Base-by-base conservation (phyloP, 305 asterid species). In the Euphrasia arctica region DNA sequence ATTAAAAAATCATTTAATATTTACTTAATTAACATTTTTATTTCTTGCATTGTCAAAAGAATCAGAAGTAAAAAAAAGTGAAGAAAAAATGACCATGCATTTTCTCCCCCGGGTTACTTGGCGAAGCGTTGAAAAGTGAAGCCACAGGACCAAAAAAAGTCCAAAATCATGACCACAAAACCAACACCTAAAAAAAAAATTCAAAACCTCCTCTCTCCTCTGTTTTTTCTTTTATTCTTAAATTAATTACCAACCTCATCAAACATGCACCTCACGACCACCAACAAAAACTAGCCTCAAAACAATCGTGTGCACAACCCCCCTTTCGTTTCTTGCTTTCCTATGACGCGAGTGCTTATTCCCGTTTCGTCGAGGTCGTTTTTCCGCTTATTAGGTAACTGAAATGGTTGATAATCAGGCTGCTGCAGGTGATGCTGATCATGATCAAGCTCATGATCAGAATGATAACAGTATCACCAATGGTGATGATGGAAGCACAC, bases 201-300 rank as follows among this genome's bases (percentile, higher is more conserved):
- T 32, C 39, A 32, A 32, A 32, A 32, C 8, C 27, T 54, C 0
- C 60, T 41, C 60, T 45, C n/a, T n/a, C n/a, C n/a, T n/a, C n/a
- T n/a, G n/a, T 51, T 11, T 10, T 64, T 34, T 58, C 48, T 36
- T 39, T 34, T 61, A 3, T 39, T 58, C 66, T 41, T 18, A n/a
- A 14, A 29, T 36, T 51, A 51, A 41, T 41, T 54, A 36, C 14
- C 49, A 9, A 18, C 31, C 55, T 29, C 60, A 39, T 27, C 61
- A 61, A 58, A 58, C 80, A 79, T 75, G 82, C 83, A 66, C 66
- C 79, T 75, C 78, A 75, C 75, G 69, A 74, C 55, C 45, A 14
- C 12, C 10, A 52, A 14, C 29, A 63, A 64, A 60, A 62, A 54
- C 13, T 4, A 52, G 36, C 51, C 27, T 5, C 14, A 36, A 61